Base-by-base conservation (phyloP, 306 rosid genomes). In the Coriaria nepalensis region DNA sequence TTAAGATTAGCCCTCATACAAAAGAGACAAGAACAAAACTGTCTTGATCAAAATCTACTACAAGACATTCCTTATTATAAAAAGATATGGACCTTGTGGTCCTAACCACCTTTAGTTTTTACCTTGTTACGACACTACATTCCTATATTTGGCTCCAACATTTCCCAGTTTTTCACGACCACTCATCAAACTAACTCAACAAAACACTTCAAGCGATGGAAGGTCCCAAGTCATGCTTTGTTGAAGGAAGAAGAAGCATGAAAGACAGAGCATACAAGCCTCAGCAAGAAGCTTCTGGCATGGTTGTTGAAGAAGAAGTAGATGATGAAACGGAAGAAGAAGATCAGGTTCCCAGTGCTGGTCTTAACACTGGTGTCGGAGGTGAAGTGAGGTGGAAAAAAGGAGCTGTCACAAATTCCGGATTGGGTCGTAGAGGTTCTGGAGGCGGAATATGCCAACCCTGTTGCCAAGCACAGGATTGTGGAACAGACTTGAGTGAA, bases 381-480 rank as follows among this genome's bases (percentile, higher is more conserved):
- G 70, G 75, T 11, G 66, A 61, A 13, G 78, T 72, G 39, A 77
- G 57, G 57, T 74, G 53, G 62, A 61, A 69, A 73, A 78, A 53
- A 63, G 56, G 57, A 6, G 38, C 43, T 11, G 39, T 20, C 29
- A 20, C 3, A 20, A 20, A 20, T 20, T 35, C 53, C 10, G 40
- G 44, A 37, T 50, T 50, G 56, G 43, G 44, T 35, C 20, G 61
- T 40, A 68, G 62, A 68, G 76, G 73, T 40, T 62, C 78, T 4
- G 57, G 49, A 52, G 55, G 63, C 0, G 65, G 64, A 12, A 64
- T 45, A 53, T 57, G 77, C 13, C 56, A 62, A 7, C 71, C 81
- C 8, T 41, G 47, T 35, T 87, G 97, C 52, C 95, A 81, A 53
- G 93, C 84, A 2, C 93, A 81, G 62, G 76, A 63, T 70, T 84